Percentiles rank a stretch among this genome's conserved stretches.
Evolutionary conservation across 257 asterid genomes (phyloP).

Genomic region (Gentiana dahurica): DNA sequence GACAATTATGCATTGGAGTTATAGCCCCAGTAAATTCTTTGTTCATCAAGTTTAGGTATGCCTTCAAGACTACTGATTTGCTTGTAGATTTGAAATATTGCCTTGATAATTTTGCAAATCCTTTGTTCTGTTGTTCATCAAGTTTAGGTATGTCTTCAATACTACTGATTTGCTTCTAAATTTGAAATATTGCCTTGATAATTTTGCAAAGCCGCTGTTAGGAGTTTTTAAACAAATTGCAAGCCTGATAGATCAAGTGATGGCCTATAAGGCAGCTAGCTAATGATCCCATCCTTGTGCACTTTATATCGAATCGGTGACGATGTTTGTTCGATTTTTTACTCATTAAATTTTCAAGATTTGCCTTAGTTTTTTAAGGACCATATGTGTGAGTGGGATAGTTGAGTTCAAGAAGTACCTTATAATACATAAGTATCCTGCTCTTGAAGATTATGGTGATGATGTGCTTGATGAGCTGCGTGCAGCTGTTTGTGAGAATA

Average conservation of each 20-base stretch:
- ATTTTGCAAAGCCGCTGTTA: conserved; percentile 62
- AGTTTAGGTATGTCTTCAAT: conserved; percentile 64
- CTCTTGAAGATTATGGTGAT: conserved; percentile 44
- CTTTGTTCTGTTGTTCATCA: conserved; percentile 53
- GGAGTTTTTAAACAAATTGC: conserved; percentile 65
- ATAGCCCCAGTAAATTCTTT: conserved; percentile 2
- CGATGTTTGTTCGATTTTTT: conserved; percentile 73
- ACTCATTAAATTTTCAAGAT: conserved; percentile 68
- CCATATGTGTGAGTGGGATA: conserved; percentile 89
- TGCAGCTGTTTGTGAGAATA: conserved; percentile 87
- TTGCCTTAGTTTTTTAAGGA: conserved; percentile 87
- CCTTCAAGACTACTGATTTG: conserved; percentile 63
- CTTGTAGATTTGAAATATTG: conserved; percentile 71
- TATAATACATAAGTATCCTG: conserved; percentile 30
- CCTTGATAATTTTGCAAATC: conserved; percentile 71
- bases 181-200: conserved; percentile 79
- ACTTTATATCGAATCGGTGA: conserved; percentile 63
- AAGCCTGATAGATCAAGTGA: conserved; percentile 36
- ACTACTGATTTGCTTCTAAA: conserved; percentile 60
- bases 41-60: conserved; percentile 66
- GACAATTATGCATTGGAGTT: too few relatives aligned
- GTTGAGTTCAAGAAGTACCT: conserved; percentile 67
- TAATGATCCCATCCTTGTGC: conserved; percentile 34
- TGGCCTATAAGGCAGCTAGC: conserved; percentile 28
- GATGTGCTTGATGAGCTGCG: conserved; percentile 82